Conservation (phyloP, 257 asterid genomes). For the Linderniella brevidens region DNA sequence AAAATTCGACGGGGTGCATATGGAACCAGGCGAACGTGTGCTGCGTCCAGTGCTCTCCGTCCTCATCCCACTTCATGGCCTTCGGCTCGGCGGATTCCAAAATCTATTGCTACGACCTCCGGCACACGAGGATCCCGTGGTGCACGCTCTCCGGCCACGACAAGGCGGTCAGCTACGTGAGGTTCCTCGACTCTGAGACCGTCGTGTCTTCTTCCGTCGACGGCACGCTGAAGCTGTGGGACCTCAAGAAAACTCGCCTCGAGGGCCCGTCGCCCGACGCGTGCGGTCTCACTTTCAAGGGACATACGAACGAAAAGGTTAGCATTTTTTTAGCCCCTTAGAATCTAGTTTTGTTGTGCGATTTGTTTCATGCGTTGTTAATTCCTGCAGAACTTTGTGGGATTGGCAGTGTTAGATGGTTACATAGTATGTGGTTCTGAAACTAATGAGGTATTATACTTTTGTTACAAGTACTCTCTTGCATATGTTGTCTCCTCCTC, state of each 20-base stretch:
- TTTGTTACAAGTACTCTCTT: neutral
- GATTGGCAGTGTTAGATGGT: constrained; percentile 34
- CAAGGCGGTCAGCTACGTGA: constrained; percentile 34
- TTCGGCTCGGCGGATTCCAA: constrained; percentile 32
- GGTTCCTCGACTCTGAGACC: constrained; percentile 29
- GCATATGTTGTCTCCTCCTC: neutral
- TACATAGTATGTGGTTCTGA: constrained; percentile 47
- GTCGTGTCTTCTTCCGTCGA: constrained; percentile 42
- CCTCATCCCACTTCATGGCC: constrained; percentile 33
- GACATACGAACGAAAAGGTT: constrained; percentile 35
- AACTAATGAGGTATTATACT: constrained; percentile 33
- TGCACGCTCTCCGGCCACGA: constrained; percentile 39
- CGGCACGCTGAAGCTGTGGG: constrained; percentile 39
- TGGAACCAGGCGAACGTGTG: constrained; percentile 32
- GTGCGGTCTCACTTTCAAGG: constrained; percentile 25
- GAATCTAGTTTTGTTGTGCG: too few relatives aligned
- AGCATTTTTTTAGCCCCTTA: too few relatives aligned
- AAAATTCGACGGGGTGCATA: constrained; percentile 17
- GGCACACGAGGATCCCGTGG: constrained; percentile 32
- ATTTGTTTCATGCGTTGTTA: too few relatives aligned
- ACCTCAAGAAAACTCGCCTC: constrained; percentile 25
- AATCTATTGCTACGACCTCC: constrained; percentile 31
- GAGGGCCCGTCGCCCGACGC: constrained; percentile 25
- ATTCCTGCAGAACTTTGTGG: constrained; percentile 35
- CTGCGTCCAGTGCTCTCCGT: constrained; percentile 36